phyloP scores from a whole-genome alignment of 2,329 filamentous ascomycete genomes.

The Epichloe elymi region DNA sequence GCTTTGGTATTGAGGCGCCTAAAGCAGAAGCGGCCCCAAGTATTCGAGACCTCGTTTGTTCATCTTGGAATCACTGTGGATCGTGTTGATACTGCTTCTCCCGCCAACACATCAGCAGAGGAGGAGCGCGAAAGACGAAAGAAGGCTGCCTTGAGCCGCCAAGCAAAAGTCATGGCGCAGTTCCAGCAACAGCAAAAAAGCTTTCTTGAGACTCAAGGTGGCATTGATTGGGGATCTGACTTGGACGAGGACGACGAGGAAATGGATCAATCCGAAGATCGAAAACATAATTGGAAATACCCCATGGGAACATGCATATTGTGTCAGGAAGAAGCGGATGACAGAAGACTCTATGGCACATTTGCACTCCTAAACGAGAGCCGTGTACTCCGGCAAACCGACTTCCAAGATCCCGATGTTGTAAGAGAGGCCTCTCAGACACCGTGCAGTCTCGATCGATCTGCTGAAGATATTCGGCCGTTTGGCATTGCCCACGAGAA shows the following conservation, averaged over 20 bases:
- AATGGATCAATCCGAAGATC: slow-evolving; percentile 43
- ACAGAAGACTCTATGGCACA: slow-evolving; percentile 78
- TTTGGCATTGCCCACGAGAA: slow-evolving; percentile 90
- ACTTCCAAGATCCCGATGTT: slow-evolving; percentile 68
- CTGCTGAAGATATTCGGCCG: slow-evolving; percentile 69
- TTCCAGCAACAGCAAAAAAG: slow-evolving; percentile 96
- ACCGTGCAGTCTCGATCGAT: slow-evolving; percentile 70
- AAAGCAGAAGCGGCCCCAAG: slow-evolving; percentile 64
- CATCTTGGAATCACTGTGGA: slow-evolving; percentile 57
- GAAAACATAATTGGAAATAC: slow-evolving; percentile 65
- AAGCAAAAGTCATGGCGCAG: slow-evolving; percentile 92
- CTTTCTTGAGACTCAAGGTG: slow-evolving; percentile 80
- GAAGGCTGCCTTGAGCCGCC: slow-evolving; percentile 75
- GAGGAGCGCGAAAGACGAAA: slow-evolving; percentile 77
- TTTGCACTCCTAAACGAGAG: slow-evolving; percentile 85
- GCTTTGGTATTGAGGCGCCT: slow-evolving; percentile 71
- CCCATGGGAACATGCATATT: slow-evolving; percentile 88
- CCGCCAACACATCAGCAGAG: slow-evolving; percentile 54
- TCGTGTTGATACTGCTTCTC: slow-evolving; percentile 68
- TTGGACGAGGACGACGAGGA: slow-evolving; percentile 61
- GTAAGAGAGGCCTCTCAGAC: slow-evolving; percentile 70
- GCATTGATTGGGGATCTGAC: slow-evolving; percentile 72
- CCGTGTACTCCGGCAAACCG: slow-evolving; percentile 73
- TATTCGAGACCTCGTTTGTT: slow-evolving; percentile 56
- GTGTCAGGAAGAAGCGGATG: slow-evolving; percentile 91